phyloP scores from a whole-genome alignment of 1,284 basidiomycete genomes.

The Apiotrichum montevideense region DNA sequence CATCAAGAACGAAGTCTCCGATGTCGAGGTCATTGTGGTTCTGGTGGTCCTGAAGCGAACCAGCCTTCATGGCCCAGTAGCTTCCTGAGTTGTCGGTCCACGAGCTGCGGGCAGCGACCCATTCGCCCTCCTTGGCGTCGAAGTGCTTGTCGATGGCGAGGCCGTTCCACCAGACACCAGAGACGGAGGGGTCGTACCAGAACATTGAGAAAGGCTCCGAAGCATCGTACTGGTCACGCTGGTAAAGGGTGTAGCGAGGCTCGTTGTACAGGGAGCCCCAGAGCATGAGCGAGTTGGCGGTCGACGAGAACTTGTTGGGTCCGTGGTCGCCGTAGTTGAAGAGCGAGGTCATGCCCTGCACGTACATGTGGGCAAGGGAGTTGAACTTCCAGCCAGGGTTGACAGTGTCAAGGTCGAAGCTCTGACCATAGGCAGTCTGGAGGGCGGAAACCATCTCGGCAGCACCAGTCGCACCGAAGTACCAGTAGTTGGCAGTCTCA shows the following conservation, averaged over 20 bases:
- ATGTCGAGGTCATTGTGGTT: conserved; percentile 89
- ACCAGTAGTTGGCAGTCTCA: conserved; percentile 95
- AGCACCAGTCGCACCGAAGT: conserved; percentile 86
- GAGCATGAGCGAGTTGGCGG: conserved; percentile 53
- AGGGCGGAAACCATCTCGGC: conserved; percentile 87
- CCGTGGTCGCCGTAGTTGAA: conserved; percentile 93
- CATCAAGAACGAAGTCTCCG: conserved; percentile 93
- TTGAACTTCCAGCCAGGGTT: conserved; percentile 71
- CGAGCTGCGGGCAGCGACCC: conserved; percentile 83
- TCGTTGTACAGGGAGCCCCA: conserved; percentile 62
- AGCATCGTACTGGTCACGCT: conserved; percentile 85
- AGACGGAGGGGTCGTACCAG: conserved; percentile 82
- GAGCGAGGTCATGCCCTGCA: conserved; percentile 71
- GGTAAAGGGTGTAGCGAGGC: conserved; percentile 76
- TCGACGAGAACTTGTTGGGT: conserved; percentile 73
- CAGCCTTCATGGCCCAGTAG: conserved; percentile 84
- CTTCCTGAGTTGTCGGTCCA: conserved; percentile 84
- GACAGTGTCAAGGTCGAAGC: conserved; percentile 58
- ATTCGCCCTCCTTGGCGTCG: conserved; percentile 62
- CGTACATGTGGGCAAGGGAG: conserved; percentile 86
- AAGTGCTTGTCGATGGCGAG: conserved; percentile 77
- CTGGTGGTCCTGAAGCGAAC: conserved; percentile 69
- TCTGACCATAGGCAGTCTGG: conserved; percentile 76
- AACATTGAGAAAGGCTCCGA: conserved; percentile 94
- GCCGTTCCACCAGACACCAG: conserved; percentile 88